phyloP scores from a whole-genome alignment of 495 filamentous ascomycete species.

The Aspergillus coremiiformis region DNA sequence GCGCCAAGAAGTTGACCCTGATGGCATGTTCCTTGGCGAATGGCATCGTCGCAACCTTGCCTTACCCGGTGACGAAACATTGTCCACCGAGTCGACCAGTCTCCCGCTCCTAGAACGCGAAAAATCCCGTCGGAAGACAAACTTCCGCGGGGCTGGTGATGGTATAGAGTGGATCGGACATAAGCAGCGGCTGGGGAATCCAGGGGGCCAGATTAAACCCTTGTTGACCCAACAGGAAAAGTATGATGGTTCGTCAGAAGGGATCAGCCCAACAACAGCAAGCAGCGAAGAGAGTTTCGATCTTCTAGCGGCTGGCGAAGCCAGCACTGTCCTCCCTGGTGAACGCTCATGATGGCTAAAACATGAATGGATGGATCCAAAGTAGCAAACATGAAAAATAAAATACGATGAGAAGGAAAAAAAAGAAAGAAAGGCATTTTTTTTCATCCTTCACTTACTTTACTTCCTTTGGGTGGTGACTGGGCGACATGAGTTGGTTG shows the following conservation, averaged over 20 bases:
- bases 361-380: not conserved
- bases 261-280: slow-evolving; percentile 25
- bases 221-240: slow-evolving; percentile 16
- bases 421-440: not conserved
- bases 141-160: slow-evolving; percentile 34
- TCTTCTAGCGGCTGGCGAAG: slow-evolving; percentile 41
- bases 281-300: slow-evolving; percentile 61
- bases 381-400: slow-evolving; percentile 11
- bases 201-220: slow-evolving; percentile 13
- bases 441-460: not conserved
- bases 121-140: slow-evolving; percentile 23
- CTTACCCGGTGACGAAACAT: slow-evolving; percentile 16
- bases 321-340: slow-evolving; percentile 35
- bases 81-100: slow-evolving; percentile 1
- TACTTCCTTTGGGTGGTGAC: slow-evolving; percentile 1
- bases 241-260: slow-evolving; percentile 12
- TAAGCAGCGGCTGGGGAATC: slow-evolving; percentile 22
- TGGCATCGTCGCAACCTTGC: slow-evolving; percentile 79
- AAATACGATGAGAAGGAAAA: not conserved
- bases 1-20: slow-evolving; percentile 68
- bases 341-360: slow-evolving; percentile 9
- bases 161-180: slow-evolving; percentile 52
- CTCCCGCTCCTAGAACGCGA: slow-evolving; percentile 44
- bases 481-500: slow-evolving; percentile 15
- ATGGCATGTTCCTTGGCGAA: slow-evolving; percentile 85